These are phyloP conservation scores for Cutaneotrichosporon mucoides DNA, from an alignment of 1,284 basidiomycete species.

Conservation along the genomic window DNA sequence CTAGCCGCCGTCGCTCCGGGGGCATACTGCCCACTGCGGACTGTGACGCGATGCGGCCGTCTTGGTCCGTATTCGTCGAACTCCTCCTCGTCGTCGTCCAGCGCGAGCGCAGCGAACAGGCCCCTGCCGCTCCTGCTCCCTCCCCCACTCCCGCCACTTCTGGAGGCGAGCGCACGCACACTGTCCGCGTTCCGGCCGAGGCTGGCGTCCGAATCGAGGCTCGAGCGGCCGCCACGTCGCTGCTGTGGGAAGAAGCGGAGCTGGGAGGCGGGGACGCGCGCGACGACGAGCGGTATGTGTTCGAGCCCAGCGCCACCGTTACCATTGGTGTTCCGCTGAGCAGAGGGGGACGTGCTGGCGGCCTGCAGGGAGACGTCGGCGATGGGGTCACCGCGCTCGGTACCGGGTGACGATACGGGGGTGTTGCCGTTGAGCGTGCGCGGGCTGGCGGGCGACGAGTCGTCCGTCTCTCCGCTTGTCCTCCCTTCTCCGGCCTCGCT, in stretches of 20 bases:
- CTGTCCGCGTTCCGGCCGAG: slow-evolving; percentile 1
- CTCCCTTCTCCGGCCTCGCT: neutral
- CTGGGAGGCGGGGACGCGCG: slow-evolving; percentile 44
- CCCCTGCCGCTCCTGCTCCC: neutral
- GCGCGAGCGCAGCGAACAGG: slow-evolving; percentile 1
- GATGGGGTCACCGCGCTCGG: neutral
- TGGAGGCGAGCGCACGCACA: slow-evolving; percentile 1
- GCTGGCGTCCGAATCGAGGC: slow-evolving; percentile 17
- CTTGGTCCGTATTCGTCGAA: neutral
- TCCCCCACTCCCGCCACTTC: too few relatives aligned
- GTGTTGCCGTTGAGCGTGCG: neutral
- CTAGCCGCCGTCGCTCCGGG: neutral
- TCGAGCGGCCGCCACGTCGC: slow-evolving; percentile 12
- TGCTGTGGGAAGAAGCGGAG: slow-evolving; percentile 44
- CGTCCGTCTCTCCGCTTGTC: neutral
- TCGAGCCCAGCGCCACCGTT: neutral
- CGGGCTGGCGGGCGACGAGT: neutral
- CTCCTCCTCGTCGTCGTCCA: neutral
- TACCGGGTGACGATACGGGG: neutral
- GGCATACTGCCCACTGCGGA: neutral
- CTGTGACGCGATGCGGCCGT: neutral
- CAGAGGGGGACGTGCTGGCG: too few relatives aligned
- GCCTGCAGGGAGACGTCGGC: too few relatives aligned
- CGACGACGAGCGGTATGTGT: slow-evolving; percentile 15
- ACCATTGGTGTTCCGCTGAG: too few relatives aligned